Conservation (phyloP, 1,284 basidiomycete genomes). For the Papiliotrema laurentii region DNA sequence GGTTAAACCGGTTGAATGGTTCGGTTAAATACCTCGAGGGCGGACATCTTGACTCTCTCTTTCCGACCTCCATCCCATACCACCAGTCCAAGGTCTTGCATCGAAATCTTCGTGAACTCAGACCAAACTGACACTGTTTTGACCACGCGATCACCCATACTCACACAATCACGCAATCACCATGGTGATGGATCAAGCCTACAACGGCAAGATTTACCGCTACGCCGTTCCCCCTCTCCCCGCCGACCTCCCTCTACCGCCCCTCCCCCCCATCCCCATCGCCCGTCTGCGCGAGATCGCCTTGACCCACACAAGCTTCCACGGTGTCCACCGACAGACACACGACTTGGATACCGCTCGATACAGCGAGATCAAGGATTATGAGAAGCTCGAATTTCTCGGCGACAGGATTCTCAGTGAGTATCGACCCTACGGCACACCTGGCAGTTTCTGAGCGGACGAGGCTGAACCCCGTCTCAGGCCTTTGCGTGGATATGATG, state of each 20-base stretch:
- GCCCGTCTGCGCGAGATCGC: conserved; percentile 11
- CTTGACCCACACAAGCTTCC: conserved; percentile 25
- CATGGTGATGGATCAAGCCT: neutral
- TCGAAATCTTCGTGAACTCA: too few relatives aligned
- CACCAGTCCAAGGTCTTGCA: too few relatives aligned
- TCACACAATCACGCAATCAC: neutral
- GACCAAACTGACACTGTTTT: too few relatives aligned
- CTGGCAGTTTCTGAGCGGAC: conserved; percentile 3
- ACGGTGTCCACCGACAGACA: neutral
- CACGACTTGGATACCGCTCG: conserved; percentile 8
- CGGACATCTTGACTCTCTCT: too few relatives aligned
- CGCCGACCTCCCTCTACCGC: conserved; percentile 20
- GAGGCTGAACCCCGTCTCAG: conserved; percentile 6
- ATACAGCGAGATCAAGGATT: conserved; percentile 17
- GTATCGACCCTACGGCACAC: too few relatives aligned
- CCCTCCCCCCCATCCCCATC: conserved; percentile 29
- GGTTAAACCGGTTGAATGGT: too few relatives aligned
- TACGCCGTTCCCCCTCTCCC: conserved; percentile 13
- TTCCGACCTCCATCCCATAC: too few relatives aligned
- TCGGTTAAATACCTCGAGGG: too few relatives aligned
- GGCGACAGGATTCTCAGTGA: conserved; percentile 34
- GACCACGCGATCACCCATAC: too few relatives aligned
- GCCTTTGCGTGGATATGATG: conserved; percentile 3
- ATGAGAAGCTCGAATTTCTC: conserved; percentile 44
- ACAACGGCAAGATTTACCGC: neutral